Evolutionary conservation across 257 asterid species (phyloP).

Genomic region (Solanum tarijense): DNA sequence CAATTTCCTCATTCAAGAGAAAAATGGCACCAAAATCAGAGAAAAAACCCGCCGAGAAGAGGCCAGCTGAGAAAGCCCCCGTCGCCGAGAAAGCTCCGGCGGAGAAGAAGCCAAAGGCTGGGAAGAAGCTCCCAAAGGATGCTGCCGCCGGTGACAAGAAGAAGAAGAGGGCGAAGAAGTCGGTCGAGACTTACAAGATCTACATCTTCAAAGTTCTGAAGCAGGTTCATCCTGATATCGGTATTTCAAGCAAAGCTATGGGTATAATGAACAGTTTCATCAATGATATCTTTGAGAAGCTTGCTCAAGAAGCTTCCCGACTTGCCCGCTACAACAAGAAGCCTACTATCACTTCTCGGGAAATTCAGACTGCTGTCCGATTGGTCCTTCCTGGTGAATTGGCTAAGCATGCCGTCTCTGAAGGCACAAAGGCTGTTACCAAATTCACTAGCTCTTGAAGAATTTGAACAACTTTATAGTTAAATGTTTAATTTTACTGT

Average conservation of each 20-base stretch:
- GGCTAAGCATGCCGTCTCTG: constrained; percentile 14
- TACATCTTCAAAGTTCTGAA: constrained; percentile 12
- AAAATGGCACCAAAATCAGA: constrained; percentile 20
- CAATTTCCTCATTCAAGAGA: not conserved
- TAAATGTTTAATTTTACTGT: not conserved
- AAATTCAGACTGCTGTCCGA: constrained; percentile 11
- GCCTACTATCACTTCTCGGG: constrained; percentile 6
- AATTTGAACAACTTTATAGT: not conserved
- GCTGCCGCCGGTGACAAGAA: constrained; percentile 4
- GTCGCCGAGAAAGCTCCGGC: constrained; percentile 5
- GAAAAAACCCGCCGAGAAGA: constrained; percentile 11
- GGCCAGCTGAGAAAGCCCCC: constrained; percentile 10
- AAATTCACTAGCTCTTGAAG: constrained; percentile 9
- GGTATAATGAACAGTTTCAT: constrained; percentile 15
- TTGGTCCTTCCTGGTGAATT: constrained; percentile 14
- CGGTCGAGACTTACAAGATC: constrained; percentile 3
- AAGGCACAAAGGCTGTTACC: constrained; percentile 11
- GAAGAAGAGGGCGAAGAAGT: constrained; percentile 1
- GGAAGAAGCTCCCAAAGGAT: constrained; percentile 6
- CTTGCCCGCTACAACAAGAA: constrained; percentile 12
- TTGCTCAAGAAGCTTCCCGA: constrained; percentile 5
- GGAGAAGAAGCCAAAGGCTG: constrained; percentile 13
- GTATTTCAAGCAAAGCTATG: constrained; percentile 10
- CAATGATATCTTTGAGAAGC: constrained; percentile 9
- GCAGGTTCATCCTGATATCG: constrained; percentile 12